These are phyloP conservation scores for Trichoderma parareesei DNA, from an alignment of 495 filamentous ascomycete species.

Conservation along the genomic window DNA sequence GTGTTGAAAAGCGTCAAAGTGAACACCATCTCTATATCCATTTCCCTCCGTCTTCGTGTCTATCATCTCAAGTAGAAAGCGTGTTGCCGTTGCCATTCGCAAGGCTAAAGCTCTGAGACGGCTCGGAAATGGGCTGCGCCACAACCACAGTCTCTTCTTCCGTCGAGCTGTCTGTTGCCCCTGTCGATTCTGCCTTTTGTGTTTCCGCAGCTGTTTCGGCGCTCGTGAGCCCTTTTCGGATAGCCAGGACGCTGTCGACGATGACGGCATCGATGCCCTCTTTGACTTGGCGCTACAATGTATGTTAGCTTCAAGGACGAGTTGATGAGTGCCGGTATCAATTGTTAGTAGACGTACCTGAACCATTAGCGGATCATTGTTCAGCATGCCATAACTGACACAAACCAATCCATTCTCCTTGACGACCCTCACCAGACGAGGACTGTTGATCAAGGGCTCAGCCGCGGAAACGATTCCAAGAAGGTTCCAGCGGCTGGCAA, in stretches of 20 bases:
- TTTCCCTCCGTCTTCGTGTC: neutral
- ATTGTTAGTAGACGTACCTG: constrained; percentile 48
- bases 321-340: neutral
- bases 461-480: constrained; percentile 81
- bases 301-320: constrained; percentile 18
- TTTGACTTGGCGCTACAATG: constrained; percentile 68
- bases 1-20: too few relatives aligned
- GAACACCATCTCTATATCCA: neutral
- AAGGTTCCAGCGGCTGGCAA: constrained; percentile 89
- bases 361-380: constrained; percentile 79
- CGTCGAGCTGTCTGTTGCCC: neutral
- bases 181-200: neutral
- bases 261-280: constrained; percentile 58
- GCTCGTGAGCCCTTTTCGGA: constrained; percentile 13
- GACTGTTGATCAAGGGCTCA: constrained; percentile 77
- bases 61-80: too few relatives aligned
- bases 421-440: constrained; percentile 88
- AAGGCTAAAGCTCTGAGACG: neutral
- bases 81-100: neutral
- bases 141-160: neutral
- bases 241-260: constrained; percentile 36
- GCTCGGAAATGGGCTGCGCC: neutral
- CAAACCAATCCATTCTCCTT: constrained; percentile 92
- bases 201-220: neutral
- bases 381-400: constrained; percentile 84